Base-by-base conservation (phyloP, 352 stramenopile genomes). In the Globisporangium megalacanthum region DNA sequence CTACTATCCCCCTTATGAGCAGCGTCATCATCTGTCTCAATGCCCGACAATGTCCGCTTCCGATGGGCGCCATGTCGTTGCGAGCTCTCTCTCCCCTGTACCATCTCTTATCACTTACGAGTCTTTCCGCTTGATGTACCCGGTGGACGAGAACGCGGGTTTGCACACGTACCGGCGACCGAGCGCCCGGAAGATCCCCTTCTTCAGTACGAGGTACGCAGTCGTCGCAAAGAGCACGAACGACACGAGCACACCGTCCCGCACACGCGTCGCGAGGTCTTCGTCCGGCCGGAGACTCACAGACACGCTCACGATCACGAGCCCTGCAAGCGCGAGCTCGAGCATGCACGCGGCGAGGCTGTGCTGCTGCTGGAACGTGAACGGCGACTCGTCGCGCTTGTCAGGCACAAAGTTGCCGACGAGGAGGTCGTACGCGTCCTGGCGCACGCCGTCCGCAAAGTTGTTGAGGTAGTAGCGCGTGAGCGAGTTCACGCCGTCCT, bases 381-480 rank as follows among this genome's bases (percentile, higher is more conserved):
- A 93, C 29, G 83, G 81, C 14, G 75, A 89, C 60, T 93, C 79
- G 49, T 89, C 79, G 20, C 83, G 82, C 61, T 86, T 83, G 57
- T 94, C 83, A 3, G 83, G 76, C 46, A 68, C 58, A 62, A 76
- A 85, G 70, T 88, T 86, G 48, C 77, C 88, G 6, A 97, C 77
- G 25, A 98, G 65, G 20, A 98, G 60, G 59, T 98, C 89, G 62
- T 97, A 94, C 53, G 89, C 88, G 69, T 98, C 94, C 68, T 98
- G 93, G 52, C 80, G 87, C 62, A 94, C 73, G 41, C 88, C 90
- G 66, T 99, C 94, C 37, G 78, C 60, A 73, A 99, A 98, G 68
- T 98, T 98, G 73, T 98, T 98, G 20, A 98, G 72, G 68, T 98
- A 98, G 71, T 98, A 99, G 17, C 95, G 72, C 61, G 89, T 96